phyloP scores from a whole-genome alignment of 306 rosid genomes.

The Vachellia pachyceras region DNA sequence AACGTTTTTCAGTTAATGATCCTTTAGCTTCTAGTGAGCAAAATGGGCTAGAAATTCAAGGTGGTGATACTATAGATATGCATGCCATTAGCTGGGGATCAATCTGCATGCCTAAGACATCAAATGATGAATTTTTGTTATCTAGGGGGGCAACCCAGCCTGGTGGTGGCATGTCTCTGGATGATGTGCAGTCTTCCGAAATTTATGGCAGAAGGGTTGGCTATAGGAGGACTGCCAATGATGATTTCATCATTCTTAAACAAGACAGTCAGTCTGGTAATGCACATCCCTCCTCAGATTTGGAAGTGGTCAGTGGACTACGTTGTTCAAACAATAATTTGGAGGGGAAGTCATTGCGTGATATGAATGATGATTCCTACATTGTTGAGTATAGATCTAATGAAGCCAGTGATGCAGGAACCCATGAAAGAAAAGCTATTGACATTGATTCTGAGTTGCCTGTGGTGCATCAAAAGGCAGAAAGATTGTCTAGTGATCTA shows the following conservation, averaged over 20 bases:
- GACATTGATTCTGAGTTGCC: constrained; percentile 83
- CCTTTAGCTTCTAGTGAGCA: constrained; percentile 65
- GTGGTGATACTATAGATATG: constrained; percentile 52
- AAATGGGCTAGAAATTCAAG: constrained; percentile 57
- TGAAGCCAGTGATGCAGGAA: constrained; percentile 59
- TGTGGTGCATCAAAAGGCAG: constrained; percentile 50
- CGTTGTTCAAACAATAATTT: constrained; percentile 49
- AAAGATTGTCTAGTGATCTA: constrained; percentile 48
- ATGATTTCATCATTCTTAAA: constrained; percentile 73
- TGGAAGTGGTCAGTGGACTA: constrained; percentile 58
- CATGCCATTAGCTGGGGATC: constrained; percentile 59
- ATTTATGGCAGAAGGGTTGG: constrained; percentile 62
- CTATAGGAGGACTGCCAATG: constrained; percentile 58
- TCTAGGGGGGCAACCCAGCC: constrained; percentile 53
- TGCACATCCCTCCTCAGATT: constrained; percentile 51
- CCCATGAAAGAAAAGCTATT: constrained; percentile 68
- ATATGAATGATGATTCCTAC: constrained; percentile 83
- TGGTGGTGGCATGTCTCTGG: constrained; percentile 47
- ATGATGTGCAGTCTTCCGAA: constrained; percentile 70
- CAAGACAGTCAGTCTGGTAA: constrained; percentile 53
- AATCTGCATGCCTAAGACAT: constrained; percentile 53
- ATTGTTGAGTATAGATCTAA: constrained; percentile 67
- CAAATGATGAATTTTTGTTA: constrained; percentile 58
- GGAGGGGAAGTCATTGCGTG: constrained; percentile 63
- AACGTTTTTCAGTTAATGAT: constrained; percentile 58